Evolutionary conservation across 306 rosid genomes (phyloP).

Genomic region (Quercus agrifolia): DNA sequence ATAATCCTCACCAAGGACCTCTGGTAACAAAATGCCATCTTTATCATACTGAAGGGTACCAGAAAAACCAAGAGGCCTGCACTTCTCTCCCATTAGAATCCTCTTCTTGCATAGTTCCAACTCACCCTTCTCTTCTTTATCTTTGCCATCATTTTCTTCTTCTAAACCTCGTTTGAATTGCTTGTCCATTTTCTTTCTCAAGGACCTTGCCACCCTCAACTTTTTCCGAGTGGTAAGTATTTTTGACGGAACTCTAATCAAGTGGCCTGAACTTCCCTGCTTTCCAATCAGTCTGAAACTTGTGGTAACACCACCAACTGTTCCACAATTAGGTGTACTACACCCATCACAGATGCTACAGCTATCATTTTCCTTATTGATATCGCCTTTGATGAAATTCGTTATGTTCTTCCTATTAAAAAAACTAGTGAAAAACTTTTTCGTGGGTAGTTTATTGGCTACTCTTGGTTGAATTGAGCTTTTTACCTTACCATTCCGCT

Average conservation of each 20-base stretch:
- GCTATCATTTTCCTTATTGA: constrained; percentile 1
- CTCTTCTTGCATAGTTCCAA: constrained; percentile 57
- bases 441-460: neutral
- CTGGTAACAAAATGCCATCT: constrained; percentile 33
- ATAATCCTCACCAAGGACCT: constrained; percentile 10
- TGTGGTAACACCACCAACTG: neutral
- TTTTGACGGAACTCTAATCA: constrained; percentile 21
- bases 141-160: neutral
- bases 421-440: constrained; percentile 5
- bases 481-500: neutral
- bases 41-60: constrained; percentile 37
- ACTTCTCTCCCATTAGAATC: constrained; percentile 67
- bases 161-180: neutral
- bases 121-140: no score
- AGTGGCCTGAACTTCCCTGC: constrained; percentile 19
- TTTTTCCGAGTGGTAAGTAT: neutral
- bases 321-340: neutral
- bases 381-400: neutral
- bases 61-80: constrained; percentile 52
- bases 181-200: constrained; percentile 14
- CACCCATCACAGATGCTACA: neutral
- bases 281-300: constrained; percentile 7
- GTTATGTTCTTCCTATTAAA: neutral
- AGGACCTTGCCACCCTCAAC: constrained; percentile 6
- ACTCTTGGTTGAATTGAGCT: no score